Conservation (phyloP, 192 early-diverging fungal species). For the Mortierella hygrophila region DNA sequence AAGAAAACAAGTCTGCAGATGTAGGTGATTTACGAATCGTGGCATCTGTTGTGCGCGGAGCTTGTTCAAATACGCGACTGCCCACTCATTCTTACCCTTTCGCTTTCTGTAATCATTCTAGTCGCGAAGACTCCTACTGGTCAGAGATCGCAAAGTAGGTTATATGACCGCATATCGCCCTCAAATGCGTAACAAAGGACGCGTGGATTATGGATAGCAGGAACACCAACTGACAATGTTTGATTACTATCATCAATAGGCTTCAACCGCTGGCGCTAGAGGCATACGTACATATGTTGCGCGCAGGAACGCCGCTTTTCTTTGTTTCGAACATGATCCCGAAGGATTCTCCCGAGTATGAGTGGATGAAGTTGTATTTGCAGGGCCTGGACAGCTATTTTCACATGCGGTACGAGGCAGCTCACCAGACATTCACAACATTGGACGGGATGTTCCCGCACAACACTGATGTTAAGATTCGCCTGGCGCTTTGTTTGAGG, state of each 20-base stretch:
- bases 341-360: slow-evolving; percentile 10
- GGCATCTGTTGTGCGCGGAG: neutral
- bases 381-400: slow-evolving; percentile 24
- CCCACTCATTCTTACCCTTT: neutral
- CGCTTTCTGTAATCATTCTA: neutral
- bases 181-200: neutral
- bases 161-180: neutral
- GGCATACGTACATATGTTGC: slow-evolving; percentile 21
- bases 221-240: neutral
- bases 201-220: neutral
- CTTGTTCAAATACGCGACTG: neutral
- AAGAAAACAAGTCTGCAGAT: neutral
- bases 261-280: slow-evolving; percentile 38
- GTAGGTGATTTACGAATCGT: neutral
- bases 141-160: slow-evolving; percentile 34
- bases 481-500: slow-evolving; percentile 25
- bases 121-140: slow-evolving; percentile 35
- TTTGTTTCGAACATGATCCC: slow-evolving; percentile 36
- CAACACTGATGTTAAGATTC: slow-evolving; percentile 24
- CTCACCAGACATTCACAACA: neutral
- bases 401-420: slow-evolving; percentile 23
- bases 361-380: slow-evolving; percentile 40
- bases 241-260: neutral
- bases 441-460: slow-evolving; percentile 26
- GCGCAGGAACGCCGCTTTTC: slow-evolving; percentile 7